Percentiles rank a stretch among this genome's conserved stretches.
These are phyloP conservation scores for Raphanus hybrid DNA, from an alignment of 441 rosid genomes.

Conservation along the genomic window DNA sequence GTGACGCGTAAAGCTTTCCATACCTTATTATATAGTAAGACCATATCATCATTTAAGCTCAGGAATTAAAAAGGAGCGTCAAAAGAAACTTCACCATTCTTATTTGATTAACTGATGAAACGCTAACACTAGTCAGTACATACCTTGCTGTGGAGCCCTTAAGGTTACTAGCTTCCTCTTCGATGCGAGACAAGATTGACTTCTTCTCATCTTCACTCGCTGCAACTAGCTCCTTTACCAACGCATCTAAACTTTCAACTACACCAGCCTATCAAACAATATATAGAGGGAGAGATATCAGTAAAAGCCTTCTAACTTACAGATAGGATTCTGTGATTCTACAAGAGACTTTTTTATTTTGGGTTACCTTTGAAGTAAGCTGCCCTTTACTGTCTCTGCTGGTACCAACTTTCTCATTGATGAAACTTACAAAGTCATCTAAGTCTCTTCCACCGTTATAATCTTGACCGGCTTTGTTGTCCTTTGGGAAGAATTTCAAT, in stretches of 20 bases:
- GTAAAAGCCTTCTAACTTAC: neutral
- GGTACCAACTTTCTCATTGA: slow-evolving; percentile 81
- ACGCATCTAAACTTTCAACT: slow-evolving; percentile 68
- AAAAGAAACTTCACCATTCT: slow-evolving; percentile 5
- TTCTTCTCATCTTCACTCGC: slow-evolving; percentile 80
- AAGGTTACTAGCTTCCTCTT: slow-evolving; percentile 76
- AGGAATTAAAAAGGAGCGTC: neutral
- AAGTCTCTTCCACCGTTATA: slow-evolving; percentile 87
- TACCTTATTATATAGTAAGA: slow-evolving; percentile 46
- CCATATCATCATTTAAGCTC: slow-evolving; percentile 10
- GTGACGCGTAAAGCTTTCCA: slow-evolving; percentile 78
- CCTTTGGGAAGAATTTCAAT: slow-evolving; percentile 83
- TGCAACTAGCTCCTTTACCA: slow-evolving; percentile 82
- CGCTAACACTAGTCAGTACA: slow-evolving; percentile 3
- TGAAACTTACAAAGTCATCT: slow-evolving; percentile 83
- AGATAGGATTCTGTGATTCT: neutral
- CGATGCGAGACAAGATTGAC: slow-evolving; percentile 62
- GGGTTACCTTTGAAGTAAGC: slow-evolving; percentile 58
- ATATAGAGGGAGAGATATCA: too few species aligned
- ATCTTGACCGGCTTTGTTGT: slow-evolving; percentile 93
- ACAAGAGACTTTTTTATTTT: neutral
- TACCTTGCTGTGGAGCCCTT: slow-evolving; percentile 76
- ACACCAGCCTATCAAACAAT: slow-evolving; percentile 63
- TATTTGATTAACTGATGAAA: neutral
- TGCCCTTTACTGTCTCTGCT: slow-evolving; percentile 89